Evolutionary conservation across 495 filamentous ascomycete genomes (phyloP).

Genomic region (Lasiosphaeris hirsuta): DNA sequence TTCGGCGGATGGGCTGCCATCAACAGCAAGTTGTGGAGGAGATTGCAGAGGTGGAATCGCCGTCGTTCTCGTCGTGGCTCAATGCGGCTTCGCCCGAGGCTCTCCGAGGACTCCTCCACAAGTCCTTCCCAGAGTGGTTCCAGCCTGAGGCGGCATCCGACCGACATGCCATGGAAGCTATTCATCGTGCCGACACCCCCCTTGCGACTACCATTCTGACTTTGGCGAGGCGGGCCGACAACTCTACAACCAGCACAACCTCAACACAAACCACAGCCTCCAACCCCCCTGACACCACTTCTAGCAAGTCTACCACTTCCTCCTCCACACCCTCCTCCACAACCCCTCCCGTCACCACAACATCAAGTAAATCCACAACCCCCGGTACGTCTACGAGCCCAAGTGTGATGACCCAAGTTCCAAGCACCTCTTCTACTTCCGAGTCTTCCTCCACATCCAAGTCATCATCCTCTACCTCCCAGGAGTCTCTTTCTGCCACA

Average conservation of each 20-base stretch:
- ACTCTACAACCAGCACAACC: slow-evolving; percentile 15
- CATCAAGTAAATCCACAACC: too few relatives aligned
- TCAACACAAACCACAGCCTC: slow-evolving; percentile 12
- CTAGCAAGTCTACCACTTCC: slow-evolving; percentile 3
- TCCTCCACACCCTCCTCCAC: neutral
- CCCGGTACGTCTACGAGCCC: slow-evolving; percentile 7
- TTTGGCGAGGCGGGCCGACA: slow-evolving; percentile 39
- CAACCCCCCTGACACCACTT: slow-evolving; percentile 19
- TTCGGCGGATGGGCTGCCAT: neutral
- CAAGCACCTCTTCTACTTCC: neutral
- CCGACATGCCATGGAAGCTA: slow-evolving; percentile 30
- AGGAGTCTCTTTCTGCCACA: too few relatives aligned
- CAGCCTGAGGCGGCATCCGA: slow-evolving; percentile 38
- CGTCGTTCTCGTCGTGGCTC: slow-evolving; percentile 34
- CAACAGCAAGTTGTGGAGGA: slow-evolving; percentile 13
- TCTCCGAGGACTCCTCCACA: slow-evolving; percentile 38
- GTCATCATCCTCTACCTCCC: slow-evolving; percentile 1
- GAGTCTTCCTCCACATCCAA: neutral
- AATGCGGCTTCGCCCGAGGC: slow-evolving; percentile 35
- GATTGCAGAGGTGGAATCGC: slow-evolving; percentile 9
- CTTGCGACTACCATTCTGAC: slow-evolving; percentile 35
- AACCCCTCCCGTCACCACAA: neutral
- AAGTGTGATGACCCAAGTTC: neutral
- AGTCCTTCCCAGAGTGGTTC: slow-evolving; percentile 37
- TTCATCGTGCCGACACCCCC: slow-evolving; percentile 28